Evolutionary conservation across 805 yeast species (phyloP), one percentile per base, ranked within the genome.

Genomic region (Candida endomychidarum): DNA sequence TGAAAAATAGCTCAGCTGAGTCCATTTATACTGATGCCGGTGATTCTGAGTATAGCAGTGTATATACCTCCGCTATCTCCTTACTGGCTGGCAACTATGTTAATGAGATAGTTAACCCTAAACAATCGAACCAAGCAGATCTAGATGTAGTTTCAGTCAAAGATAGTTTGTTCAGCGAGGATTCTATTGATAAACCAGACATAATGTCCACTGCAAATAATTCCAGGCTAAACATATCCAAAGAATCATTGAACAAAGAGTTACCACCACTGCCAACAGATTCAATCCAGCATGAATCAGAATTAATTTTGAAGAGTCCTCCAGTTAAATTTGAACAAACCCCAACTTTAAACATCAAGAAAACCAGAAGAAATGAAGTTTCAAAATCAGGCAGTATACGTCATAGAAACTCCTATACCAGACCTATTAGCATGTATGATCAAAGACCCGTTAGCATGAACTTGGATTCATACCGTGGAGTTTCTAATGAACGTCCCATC

Each of bases 141-240:
- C 24, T 26, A 9, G 45, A 41, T 18, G 9, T 29, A 2, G 14
- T 37, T 3, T 37, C 42, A 23, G 37, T 42, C 7, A 28, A 30
- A 19, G 45, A 42, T 21, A 42, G 45, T 26, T 38, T 42, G n/a
- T 42, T 42, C 33, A 42, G 45, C 23, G 39, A 30, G 4, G 31
- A 23, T 12, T 33, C 38, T 33, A 24, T 33, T 15, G 38, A 34
- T 12, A 19, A 25, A 12, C 31, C 38, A 3, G 28, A 33, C 9
- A 16, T 33, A 5, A 33, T 23, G 37, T 22, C 35, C 9, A 24
- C 29, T 11, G 19, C 38, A 5, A 25, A 15, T 26, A 19, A 12
- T 8, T 23, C 28, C 2, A 19, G 5, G 22, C 8, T 26, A 7
- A 29, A 37, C 16, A n/a, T 19, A 12, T 30, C 40, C 6, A 38